Base-by-base conservation (phyloP, 2,329 filamentous ascomycete genomes). In the Xylaria sp. region DNA sequence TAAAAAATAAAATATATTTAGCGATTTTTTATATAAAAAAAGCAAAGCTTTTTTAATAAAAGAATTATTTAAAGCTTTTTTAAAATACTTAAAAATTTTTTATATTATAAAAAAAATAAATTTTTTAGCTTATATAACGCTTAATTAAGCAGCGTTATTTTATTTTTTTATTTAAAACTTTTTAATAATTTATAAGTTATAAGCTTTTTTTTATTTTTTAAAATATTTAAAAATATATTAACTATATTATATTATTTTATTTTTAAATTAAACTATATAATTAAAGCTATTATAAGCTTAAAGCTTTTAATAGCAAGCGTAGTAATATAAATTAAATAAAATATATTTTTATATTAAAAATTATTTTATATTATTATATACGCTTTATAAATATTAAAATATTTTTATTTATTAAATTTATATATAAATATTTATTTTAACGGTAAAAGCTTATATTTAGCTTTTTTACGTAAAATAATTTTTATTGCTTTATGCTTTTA, bases 341-440 rank as follows among this genome's bases (percentile, higher is more conserved):
- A 8, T 2, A 8, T 25, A 1, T 57, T 57, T 25, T 57, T 57
- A 42, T 6, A 25, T 42, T 57, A 57, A 18, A 57, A 27, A 42
- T 57, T 18, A 16, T 23, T 37, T 42, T 57, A 25, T 16, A 57
- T 25, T 42, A 57, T 18, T 25, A 57, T 27, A 3, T 42, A 16
- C 8, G 42, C 1, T 42, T 57, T 57, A 57, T 57, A 57, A 8
- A 16, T 25, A 25, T 57, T 13, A 5, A 57, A 40, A 57, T 25
- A 57, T 1, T 10, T 37, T 57, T 40, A 16, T 25, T 57, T 57
- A 8, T 57, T 57, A 42, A 57, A 57, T 25, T 57, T 57, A 57
- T 57, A 57, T 16, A 25, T 57, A 57, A 57, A 57, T 16, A 57
- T 18, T 42, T 57, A 57, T 40, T 57, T 57, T 25, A 57, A 23